These are phyloP conservation scores for Tetraselmis striata DNA, from an alignment of 139 green algal genomes.

Conservation along the genomic window DNA sequence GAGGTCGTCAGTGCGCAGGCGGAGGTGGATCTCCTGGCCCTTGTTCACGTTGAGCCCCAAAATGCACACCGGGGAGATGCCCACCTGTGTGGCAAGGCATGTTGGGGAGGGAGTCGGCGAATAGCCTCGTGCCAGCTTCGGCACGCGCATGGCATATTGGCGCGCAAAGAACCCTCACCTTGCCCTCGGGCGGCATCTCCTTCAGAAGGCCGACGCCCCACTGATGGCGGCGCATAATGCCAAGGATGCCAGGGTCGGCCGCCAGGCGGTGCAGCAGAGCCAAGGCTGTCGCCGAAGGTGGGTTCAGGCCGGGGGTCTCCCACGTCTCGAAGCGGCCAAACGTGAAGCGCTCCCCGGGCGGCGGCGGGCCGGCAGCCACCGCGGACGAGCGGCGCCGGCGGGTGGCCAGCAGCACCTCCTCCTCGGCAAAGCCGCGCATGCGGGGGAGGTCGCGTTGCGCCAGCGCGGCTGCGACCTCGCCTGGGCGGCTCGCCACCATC, in stretches of 20 bases:
- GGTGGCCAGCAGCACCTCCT: neutral
- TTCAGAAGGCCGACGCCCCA: slow-evolving; percentile 60
- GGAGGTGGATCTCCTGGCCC: slow-evolving; percentile 73
- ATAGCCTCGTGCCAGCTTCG: no score
- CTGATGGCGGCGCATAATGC: slow-evolving; percentile 62
- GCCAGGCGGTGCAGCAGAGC: slow-evolving; percentile 55
- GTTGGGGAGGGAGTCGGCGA: no score
- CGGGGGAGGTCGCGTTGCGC: neutral
- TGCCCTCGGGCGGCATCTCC: slow-evolving; percentile 77
- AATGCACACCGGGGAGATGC: slow-evolving; percentile 60
- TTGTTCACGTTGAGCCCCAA: slow-evolving; percentile 75
- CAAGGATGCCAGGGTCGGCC: slow-evolving; percentile 63
- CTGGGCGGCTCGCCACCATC: neutral
- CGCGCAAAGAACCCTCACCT: no score
- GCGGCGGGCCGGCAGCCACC: no score
- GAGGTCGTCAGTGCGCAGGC: slow-evolving; percentile 82
- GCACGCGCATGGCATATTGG: no score
- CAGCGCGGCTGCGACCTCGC: neutral
- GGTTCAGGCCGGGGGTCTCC: slow-evolving; percentile 23
- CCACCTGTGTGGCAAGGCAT: no score
- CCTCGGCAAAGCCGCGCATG: neutral
- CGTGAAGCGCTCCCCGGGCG: slow-evolving; percentile 19
- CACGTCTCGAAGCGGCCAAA: slow-evolving; percentile 34
- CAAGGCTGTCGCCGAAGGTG: slow-evolving; percentile 36
- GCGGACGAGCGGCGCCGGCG: neutral